A percentile compares a stretch with the other conserved stretches of the same genome.
phyloP scores from a whole-genome alignment of 2,329 filamentous ascomycete genomes.

The Acrodontium crateriforme region DNA sequence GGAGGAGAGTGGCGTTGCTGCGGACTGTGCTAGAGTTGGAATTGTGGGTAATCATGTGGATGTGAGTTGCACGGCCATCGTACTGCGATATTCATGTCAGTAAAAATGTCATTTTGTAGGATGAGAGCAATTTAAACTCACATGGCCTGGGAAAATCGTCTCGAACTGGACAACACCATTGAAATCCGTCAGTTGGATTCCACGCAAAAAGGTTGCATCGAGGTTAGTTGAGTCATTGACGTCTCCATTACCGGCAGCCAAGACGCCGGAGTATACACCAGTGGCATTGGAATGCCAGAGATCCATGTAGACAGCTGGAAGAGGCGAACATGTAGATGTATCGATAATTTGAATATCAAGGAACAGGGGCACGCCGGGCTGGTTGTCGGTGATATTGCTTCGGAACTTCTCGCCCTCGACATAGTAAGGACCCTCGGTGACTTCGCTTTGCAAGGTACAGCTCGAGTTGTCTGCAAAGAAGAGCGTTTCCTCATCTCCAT shows the following conservation, averaged over 20 bases:
- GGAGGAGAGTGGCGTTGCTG: constrained; percentile 37
- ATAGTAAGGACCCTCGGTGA: constrained; percentile 19
- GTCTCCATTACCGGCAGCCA: constrained; percentile 23
- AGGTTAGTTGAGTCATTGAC: constrained; percentile 19
- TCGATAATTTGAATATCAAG: constrained; percentile 34
- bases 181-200: constrained; percentile 26
- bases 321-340: constrained; percentile 28
- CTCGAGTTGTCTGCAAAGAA: constrained; percentile 14
- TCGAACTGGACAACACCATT: constrained; percentile 31
- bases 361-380: constrained; percentile 28
- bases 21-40: constrained; percentile 22
- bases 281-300: constrained; percentile 28
- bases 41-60: constrained; percentile 27
- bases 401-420: constrained; percentile 28
- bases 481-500: background rate
- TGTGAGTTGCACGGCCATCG: constrained; percentile 28
- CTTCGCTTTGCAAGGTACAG: constrained; percentile 18
- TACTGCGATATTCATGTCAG: no score
- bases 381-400: constrained; percentile 27
- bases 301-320: constrained; percentile 30
- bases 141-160: constrained; percentile 33
- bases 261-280: constrained; percentile 30
- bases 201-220: constrained; percentile 27
- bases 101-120: no score
- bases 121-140: no score